Percentiles rank a stretch among this genome's conserved stretches.
phyloP scores from a whole-genome alignment of 805 yeast genomes.

The Saccharomycopsis javanensis region DNA sequence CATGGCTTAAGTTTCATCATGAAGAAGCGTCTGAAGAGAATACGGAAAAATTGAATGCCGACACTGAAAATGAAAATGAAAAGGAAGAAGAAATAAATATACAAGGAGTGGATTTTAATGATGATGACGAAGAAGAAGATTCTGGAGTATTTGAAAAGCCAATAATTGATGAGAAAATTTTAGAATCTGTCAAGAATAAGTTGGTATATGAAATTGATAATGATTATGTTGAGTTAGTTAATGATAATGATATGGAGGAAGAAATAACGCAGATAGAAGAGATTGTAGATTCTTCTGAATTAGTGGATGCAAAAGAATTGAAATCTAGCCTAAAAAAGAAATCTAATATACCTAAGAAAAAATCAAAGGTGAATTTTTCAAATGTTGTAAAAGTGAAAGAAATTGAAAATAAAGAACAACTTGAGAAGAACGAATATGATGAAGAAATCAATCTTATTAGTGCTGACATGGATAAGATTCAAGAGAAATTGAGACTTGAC shows the following conservation, averaged over 20 bases:
- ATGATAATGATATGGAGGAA: not conserved
- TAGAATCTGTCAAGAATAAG: constrained; percentile 8
- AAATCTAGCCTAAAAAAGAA: not conserved
- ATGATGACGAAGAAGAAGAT: constrained; percentile 9
- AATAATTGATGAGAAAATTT: constrained; percentile 11
- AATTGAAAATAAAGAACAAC: constrained; percentile 1
- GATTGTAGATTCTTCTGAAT: not conserved
- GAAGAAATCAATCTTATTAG: not conserved
- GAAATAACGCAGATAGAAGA: not conserved
- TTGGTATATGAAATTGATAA: constrained; percentile 8
- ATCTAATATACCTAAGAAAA: not conserved
- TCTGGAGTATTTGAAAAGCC: constrained; percentile 9
- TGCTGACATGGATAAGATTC: not conserved
- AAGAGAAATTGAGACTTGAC: constrained; percentile 7
- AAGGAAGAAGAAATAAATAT: not conserved
- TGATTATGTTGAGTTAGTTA: not conserved
- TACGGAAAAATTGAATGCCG: too few relatives aligned
- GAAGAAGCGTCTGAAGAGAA: not conserved
- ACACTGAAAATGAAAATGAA: not conserved
- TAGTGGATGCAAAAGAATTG: too few relatives aligned
- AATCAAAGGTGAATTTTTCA: not conserved
- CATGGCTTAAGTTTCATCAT: constrained; percentile 12
- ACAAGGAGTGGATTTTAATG: constrained; percentile 8
- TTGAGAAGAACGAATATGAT: constrained; percentile 10
- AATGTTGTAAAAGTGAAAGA: not conserved